A percentile compares a stretch with the other conserved stretches of the same genome.
Conservation (phyloP, 352 stramenopile genomes). For the Phytophthora nicotianae region DNA sequence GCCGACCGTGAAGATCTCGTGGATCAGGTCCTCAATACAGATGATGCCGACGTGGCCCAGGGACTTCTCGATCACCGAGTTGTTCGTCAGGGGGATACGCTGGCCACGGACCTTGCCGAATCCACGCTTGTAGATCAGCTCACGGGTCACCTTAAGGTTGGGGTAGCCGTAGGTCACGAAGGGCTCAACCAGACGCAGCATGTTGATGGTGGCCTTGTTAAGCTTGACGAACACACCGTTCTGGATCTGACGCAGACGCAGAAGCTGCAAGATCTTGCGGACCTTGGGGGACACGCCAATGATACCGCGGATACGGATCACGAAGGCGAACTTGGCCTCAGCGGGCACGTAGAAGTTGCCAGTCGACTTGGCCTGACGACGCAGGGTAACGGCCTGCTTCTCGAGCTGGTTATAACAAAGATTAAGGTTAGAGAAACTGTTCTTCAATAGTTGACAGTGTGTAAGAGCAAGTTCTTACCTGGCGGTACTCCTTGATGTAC, state of each 20-base stretch:
- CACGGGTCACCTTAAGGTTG: slow-evolving; percentile 96
- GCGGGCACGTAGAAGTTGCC: slow-evolving; percentile 98
- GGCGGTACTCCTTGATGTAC: slow-evolving; percentile 98
- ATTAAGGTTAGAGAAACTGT: slow-evolving; percentile 4
- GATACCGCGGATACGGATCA: slow-evolving; percentile 99
- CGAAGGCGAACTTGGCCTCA: slow-evolving; percentile 97
- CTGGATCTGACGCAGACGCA: slow-evolving; percentile 99
- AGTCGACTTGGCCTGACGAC: slow-evolving; percentile 94
- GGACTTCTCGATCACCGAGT: slow-evolving; percentile 96
- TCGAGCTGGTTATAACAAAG: slow-evolving; percentile 65
- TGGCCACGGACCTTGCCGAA: slow-evolving; percentile 99
- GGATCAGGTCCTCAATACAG: slow-evolving; percentile 99
- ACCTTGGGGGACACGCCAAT: slow-evolving; percentile 93
- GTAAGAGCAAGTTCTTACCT: slow-evolving; percentile 46
- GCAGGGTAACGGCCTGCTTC: slow-evolving; percentile 93
- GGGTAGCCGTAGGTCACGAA: slow-evolving; percentile 99
- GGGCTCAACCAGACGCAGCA: slow-evolving; percentile 98
- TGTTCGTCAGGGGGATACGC: slow-evolving; percentile 97
- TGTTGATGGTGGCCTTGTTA: slow-evolving; percentile 99
- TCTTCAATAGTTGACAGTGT: too few relatives aligned
- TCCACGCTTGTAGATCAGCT: slow-evolving; percentile 99
- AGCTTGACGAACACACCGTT: slow-evolving; percentile 99
- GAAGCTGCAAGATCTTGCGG: slow-evolving; percentile 99
- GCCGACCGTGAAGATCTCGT: slow-evolving; percentile 99
- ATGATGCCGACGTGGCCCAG: slow-evolving; percentile 96